Evolutionary conservation across 2,329 filamentous ascomycete genomes (phyloP).

Genomic region (Botrytis fabae): DNA sequence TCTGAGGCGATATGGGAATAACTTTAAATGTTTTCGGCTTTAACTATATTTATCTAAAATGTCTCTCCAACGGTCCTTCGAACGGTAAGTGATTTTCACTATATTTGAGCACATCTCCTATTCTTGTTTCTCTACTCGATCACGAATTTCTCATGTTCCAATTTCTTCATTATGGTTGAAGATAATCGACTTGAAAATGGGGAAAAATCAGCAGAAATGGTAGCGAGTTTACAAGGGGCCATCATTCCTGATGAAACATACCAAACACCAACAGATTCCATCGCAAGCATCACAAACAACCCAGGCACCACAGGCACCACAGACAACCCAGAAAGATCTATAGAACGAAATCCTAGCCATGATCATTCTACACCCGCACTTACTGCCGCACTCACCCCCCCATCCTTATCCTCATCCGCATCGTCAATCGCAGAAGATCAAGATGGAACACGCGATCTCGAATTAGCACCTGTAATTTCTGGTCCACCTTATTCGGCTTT

Average conservation of each 20-base stretch:
- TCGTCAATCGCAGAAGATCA: slow-evolving; percentile 28
- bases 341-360: slow-evolving; percentile 4
- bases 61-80: background rate
- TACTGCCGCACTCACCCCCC: background rate
- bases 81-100: slow-evolving; percentile 1
- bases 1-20: background rate
- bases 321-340: slow-evolving; percentile 14
- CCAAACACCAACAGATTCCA: slow-evolving; percentile 25
- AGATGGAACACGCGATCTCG: slow-evolving; percentile 35
- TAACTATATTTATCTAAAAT: background rate
- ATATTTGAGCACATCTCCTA: background rate
- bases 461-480: slow-evolving; percentile 35
- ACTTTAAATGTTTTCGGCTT: background rate
- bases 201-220: slow-evolving; percentile 31
- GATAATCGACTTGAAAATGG: slow-evolving; percentile 27
- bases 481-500: slow-evolving; percentile 40
- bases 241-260: slow-evolving; percentile 25
- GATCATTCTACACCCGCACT: slow-evolving; percentile 1
- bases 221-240: slow-evolving; percentile 27
- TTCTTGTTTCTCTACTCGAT: background rate
- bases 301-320: no score
- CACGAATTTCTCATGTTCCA: slow-evolving; percentile 26
- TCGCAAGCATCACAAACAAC: background rate
- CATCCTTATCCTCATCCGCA: slow-evolving; percentile 11
- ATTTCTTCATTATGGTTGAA: slow-evolving; percentile 31